phyloP scores from a whole-genome alignment of 306 rosid genomes.

The Trifolium pratense region DNA sequence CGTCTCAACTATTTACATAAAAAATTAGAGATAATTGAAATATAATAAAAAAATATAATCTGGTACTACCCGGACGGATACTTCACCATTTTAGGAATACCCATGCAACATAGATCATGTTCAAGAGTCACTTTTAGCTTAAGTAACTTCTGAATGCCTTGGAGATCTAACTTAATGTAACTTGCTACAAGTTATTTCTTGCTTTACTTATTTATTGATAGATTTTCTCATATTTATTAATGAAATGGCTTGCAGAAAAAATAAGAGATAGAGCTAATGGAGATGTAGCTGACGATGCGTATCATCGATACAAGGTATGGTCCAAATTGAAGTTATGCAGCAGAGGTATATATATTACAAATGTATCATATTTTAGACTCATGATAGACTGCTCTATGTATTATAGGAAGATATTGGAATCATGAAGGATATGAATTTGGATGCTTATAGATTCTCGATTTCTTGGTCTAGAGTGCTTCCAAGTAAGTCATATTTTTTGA shows the following conservation, averaged over 20 bases:
- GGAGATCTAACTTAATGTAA: neutral
- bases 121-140: no score
- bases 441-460: conserved; percentile 73
- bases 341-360: no score
- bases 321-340: neutral
- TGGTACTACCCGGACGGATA: no score
- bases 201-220: neutral
- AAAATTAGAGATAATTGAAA: no score
- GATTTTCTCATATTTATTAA: neutral
- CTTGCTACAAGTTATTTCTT: no score
- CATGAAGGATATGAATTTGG: conserved; percentile 59
- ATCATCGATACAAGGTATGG: neutral
- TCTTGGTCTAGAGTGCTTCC: conserved; percentile 78
- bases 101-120: no score
- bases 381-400: neutral
- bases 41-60: no score
- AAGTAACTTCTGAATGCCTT: neutral
- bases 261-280: neutral
- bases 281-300: neutral
- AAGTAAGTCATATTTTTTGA: conserved; percentile 47
- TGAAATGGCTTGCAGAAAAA: conserved; percentile 1
- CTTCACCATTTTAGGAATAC: no score
- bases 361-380: neutral
- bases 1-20: no score
- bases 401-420: conserved; percentile 67